phyloP scores from a whole-genome alignment of 257 asterid genomes.

The Lycium ferocissimum region DNA sequence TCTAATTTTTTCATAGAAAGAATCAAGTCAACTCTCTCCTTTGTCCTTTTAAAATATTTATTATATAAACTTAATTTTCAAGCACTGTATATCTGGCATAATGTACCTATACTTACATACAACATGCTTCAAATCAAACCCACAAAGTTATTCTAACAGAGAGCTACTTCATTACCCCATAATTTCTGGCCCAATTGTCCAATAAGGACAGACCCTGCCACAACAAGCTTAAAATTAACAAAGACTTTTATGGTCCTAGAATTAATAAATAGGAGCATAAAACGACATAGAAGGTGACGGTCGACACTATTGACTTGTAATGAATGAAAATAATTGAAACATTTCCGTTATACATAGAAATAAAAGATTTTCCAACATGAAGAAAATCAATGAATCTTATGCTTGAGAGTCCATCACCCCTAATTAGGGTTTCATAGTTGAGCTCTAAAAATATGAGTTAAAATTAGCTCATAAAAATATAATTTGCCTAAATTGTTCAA shows the following conservation, averaged over 20 bases:
- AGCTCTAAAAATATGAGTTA: neutral
- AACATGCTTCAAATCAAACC: neutral
- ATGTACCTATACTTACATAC: neutral
- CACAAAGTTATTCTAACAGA: neutral
- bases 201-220: neutral
- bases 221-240: neutral
- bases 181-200: neutral
- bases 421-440: too few relatives aligned
- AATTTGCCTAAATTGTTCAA: too few relatives aligned
- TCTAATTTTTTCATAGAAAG: too few relatives aligned
- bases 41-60: too few relatives aligned
- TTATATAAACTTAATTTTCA: neutral
- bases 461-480: too few relatives aligned
- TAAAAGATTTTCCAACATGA: neutral
- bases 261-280: neutral
- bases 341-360: neutral
- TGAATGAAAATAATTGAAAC: constrained; percentile 7
- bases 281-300: neutral
- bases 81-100: neutral
- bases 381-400: neutral
- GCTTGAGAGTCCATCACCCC: neutral
- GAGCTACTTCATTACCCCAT: neutral
- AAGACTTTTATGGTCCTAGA: neutral
- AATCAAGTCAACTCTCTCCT: too few relatives aligned
- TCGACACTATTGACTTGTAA: neutral